Evolutionary conservation across 305 asterid species (phyloP).

Genomic region (Fraxinus xanthoxyloides): DNA sequence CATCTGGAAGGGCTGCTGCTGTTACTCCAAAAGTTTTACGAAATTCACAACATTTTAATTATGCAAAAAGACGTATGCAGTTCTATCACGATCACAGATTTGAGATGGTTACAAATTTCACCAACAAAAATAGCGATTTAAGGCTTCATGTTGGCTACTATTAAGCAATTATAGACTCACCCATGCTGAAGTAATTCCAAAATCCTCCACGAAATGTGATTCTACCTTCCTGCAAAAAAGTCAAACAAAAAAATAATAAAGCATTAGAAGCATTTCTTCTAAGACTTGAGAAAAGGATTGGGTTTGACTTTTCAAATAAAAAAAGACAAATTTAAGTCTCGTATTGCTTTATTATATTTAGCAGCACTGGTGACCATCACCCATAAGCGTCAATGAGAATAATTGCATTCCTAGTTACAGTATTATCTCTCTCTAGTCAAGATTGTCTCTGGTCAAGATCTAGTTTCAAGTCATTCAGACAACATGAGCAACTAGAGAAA

Average conservation of each 20-base stretch:
- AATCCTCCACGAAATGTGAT: slow-evolving; percentile 90
- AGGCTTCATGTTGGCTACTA: neutral
- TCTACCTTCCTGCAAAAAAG: slow-evolving; percentile 67
- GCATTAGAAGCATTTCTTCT: slow-evolving; percentile 9
- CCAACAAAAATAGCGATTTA: neutral
- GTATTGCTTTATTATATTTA: neutral
- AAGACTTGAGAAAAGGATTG: neutral
- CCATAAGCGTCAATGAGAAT: neutral
- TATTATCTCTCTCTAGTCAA: slow-evolving; percentile 19
- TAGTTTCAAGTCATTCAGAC: slow-evolving; percentile 50
- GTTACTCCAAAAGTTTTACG: neutral
- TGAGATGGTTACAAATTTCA: neutral
- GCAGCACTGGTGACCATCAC: neutral
- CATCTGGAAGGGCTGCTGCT: neutral
- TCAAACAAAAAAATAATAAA: slow-evolving; percentile 20
- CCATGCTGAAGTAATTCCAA: slow-evolving; percentile 99
- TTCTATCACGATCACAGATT: neutral
- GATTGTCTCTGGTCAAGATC: slow-evolving; percentile 55
- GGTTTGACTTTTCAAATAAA: neutral
- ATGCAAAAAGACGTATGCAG: neutral
- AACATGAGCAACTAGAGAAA: slow-evolving; percentile 4
- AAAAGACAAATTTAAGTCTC: neutral
- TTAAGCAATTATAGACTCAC: slow-evolving; percentile 34
- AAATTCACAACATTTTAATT: neutral
- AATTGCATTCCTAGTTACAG: neutral